Evolutionary conservation across 345 rosid species (phyloP).

Genomic region (Rhodomyrtus tomentosa): DNA sequence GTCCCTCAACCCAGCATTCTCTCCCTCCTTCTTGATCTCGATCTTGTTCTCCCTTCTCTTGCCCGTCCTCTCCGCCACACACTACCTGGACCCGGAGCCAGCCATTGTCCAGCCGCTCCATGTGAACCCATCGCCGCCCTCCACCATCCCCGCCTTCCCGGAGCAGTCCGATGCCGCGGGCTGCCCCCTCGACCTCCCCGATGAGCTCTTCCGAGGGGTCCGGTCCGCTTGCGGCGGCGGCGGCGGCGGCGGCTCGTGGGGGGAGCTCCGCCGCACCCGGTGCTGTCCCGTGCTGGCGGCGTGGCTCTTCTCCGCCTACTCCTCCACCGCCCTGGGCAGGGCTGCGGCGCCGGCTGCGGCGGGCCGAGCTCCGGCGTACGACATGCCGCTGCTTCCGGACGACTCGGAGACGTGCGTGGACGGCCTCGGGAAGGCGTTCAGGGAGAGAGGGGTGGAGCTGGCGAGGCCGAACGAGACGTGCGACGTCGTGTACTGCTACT

Average conservation of each 20-base stretch:
- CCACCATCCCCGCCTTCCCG: slow-evolving; percentile 89
- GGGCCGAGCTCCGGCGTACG: slow-evolving; percentile 23
- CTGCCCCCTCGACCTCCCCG: slow-evolving; percentile 64
- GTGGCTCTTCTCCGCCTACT: slow-evolving; percentile 84
- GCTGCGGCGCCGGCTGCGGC: neutral
- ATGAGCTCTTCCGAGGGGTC: slow-evolving; percentile 53
- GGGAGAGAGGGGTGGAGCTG: slow-evolving; percentile 51
- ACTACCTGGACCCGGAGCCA: slow-evolving; percentile 20
- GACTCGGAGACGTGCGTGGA: slow-evolving; percentile 95
- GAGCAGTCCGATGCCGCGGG: slow-evolving; percentile 64
- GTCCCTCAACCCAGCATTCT: slow-evolving; percentile 12
- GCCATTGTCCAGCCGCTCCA: slow-evolving; percentile 30
- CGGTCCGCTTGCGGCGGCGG: slow-evolving; percentile 37
- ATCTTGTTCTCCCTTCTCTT: slow-evolving; percentile 2
- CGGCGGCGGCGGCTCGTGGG: neutral
- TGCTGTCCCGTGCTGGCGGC: slow-evolving; percentile 93
- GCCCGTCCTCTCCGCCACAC: slow-evolving; percentile 5
- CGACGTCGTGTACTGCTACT: slow-evolving; percentile 77
- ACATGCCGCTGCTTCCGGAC: slow-evolving; percentile 81
- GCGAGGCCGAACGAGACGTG: slow-evolving; percentile 66
- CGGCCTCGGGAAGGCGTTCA: slow-evolving; percentile 57
- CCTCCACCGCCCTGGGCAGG: slow-evolving; percentile 51
- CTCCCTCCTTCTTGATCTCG: slow-evolving; percentile 2
- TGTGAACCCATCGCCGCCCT: slow-evolving; percentile 41
- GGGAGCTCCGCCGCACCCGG: slow-evolving; percentile 36